Percentiles rank a stretch among this genome's conserved stretches.
Evolutionary conservation across 1,139 yeast genomes (phyloP).

Genomic region (Hyphopichia fennica): DNA sequence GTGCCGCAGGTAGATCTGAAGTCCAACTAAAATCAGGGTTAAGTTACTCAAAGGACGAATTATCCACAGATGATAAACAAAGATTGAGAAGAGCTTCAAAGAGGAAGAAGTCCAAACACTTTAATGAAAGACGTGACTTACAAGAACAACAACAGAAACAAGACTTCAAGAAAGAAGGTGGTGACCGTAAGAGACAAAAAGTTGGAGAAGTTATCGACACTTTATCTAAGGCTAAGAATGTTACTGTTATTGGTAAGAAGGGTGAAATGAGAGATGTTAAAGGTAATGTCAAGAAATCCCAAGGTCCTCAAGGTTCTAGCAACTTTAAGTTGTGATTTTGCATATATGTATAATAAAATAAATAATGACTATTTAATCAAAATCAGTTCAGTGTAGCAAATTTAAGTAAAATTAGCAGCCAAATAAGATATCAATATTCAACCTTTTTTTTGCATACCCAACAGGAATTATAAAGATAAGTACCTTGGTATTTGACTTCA

Average conservation of each 20-base stretch:
- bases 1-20: slow-evolving; percentile 45
- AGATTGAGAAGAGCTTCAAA: slow-evolving; percentile 84
- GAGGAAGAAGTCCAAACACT: slow-evolving; percentile 69
- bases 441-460: too few relatives aligned
- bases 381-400: too few relatives aligned
- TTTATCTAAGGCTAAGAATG: slow-evolving; percentile 69
- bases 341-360: background rate
- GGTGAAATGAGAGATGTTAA: slow-evolving; percentile 75
- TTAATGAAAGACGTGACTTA: slow-evolving; percentile 36
- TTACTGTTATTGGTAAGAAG: slow-evolving; percentile 74
- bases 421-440: too few relatives aligned
- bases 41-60: slow-evolving; percentile 79
- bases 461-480: too few relatives aligned
- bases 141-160: slow-evolving; percentile 24
- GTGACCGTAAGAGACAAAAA: slow-evolving; percentile 50
- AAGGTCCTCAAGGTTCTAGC: slow-evolving; percentile 19
- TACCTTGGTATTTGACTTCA: too few relatives aligned
- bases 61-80: slow-evolving; percentile 83
- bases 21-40: slow-evolving; percentile 78
- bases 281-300: slow-evolving; percentile 60
- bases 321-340: slow-evolving; percentile 21
- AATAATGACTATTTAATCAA: background rate
- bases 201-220: slow-evolving; percentile 70
- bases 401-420: too few relatives aligned
- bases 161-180: slow-evolving; percentile 12